Evolutionary conservation across 2,329 filamentous ascomycete species (phyloP).

Genomic region (Fusarium nanum): DNA sequence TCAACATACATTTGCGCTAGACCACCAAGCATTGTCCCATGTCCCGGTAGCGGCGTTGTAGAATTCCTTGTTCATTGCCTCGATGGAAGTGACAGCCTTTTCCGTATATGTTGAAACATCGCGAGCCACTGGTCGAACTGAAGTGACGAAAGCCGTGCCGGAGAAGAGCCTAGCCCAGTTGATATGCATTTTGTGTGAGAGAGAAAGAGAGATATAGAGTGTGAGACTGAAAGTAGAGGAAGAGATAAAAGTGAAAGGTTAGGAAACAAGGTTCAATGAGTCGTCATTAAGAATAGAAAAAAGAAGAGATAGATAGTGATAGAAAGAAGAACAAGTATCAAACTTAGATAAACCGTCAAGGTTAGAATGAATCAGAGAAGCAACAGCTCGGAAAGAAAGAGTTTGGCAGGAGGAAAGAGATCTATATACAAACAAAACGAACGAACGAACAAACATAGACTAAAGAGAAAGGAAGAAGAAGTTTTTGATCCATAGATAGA

Average conservation of each 20-base stretch:
- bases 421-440: conserved; percentile 34
- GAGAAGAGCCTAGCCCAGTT: conserved; percentile 42
- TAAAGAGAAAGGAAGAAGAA: conserved; percentile 11
- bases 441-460: background rate
- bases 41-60: conserved; percentile 70
- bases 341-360: conserved; percentile 23
- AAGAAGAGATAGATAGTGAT: background rate
- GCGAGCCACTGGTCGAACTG: conserved; percentile 33
- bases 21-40: conserved; percentile 79
- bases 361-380: conserved; percentile 31
- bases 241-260: background rate
- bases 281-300: conserved; percentile 6
- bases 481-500: conserved; percentile 9
- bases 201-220: background rate
- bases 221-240: background rate
- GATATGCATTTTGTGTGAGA: conserved; percentile 39
- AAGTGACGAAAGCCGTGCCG: conserved; percentile 33
- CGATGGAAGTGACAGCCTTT: conserved; percentile 50
- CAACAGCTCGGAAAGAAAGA: conserved; percentile 13
- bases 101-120: conserved; percentile 48
- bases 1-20: conserved; percentile 67
- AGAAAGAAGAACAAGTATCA: background rate
- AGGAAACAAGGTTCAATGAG: conserved; percentile 13
- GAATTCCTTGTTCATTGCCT: conserved; percentile 66
- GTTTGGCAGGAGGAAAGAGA: conserved; percentile 17